Percentiles rank a stretch among this genome's conserved stretches.
Conservation (phyloP, 805 yeast genomes). For the Cyberlindnera suaveolens region DNA sequence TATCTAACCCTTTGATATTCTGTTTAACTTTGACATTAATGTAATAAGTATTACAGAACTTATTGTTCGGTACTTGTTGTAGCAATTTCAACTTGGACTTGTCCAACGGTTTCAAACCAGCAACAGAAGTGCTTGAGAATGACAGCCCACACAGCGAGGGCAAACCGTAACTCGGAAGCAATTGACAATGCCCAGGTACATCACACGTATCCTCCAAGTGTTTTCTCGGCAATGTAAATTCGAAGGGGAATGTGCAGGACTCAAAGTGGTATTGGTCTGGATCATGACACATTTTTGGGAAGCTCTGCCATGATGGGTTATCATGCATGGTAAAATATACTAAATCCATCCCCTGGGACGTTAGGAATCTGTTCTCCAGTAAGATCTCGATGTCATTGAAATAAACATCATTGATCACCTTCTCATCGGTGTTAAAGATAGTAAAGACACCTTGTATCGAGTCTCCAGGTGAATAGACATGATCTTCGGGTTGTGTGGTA, state of each 20-base stretch:
- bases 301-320: conserved; percentile 4
- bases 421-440: conserved; percentile 6
- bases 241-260: conserved; percentile 12
- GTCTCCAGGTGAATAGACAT: conserved; percentile 15
- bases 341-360: conserved; percentile 4
- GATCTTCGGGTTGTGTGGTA: conserved; percentile 1
- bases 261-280: conserved; percentile 8
- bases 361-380: conserved; percentile 12
- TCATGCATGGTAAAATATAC: conserved; percentile 16
- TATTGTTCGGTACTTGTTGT: background rate
- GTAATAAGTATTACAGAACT: conserved; percentile 13
- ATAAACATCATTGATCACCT: conserved; percentile 9
- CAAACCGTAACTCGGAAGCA: conserved; percentile 15
- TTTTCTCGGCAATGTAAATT: conserved; percentile 11
- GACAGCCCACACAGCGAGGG: conserved; percentile 14
- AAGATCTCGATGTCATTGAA: conserved; percentile 18
- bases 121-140: conserved; percentile 11
- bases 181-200: conserved; percentile 3
- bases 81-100: conserved; percentile 1
- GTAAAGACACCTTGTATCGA: conserved; percentile 10
- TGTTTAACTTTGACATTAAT: conserved; percentile 13
- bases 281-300: conserved; percentile 7
- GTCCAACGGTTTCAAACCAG: conserved; percentile 11
- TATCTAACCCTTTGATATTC: conserved; percentile 7
- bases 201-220: conserved; percentile 15